Percentiles rank a stretch among this genome's conserved stretches.
Evolutionary conservation across 1,139 yeast genomes (phyloP).

Genomic region (Protomyces inundatus): DNA sequence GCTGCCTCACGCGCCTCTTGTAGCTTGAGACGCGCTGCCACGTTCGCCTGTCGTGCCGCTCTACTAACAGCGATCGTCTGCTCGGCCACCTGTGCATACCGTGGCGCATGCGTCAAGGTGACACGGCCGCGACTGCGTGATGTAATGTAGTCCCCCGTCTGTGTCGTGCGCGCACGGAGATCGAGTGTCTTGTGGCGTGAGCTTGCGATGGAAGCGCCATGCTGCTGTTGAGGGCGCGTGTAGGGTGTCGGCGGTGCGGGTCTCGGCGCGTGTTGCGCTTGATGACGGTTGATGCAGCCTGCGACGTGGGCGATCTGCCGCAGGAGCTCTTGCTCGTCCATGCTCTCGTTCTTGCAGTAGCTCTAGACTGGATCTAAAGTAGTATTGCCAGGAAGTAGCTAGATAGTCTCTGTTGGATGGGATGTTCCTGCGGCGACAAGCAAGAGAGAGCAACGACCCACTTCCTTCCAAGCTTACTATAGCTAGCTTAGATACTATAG

Average conservation of each 20-base stretch:
- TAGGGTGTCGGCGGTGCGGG: neutral
- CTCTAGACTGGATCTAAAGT: no score
- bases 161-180: neutral
- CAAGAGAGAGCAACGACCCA: no score
- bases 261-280: neutral
- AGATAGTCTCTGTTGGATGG: no score
- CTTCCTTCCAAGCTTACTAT: no score
- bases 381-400: no score
- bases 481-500: neutral
- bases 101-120: constrained; percentile 9
- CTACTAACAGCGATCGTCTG: constrained; percentile 3
- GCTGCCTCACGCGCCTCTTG: constrained; percentile 27
- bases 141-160: neutral
- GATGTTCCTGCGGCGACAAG: no score
- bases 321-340: constrained; percentile 1
- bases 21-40: constrained; percentile 1
- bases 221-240: neutral
- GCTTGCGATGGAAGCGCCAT: neutral
- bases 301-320: constrained; percentile 18
- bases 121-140: constrained; percentile 15
- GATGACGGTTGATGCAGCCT: constrained; percentile 21
- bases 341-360: neutral
- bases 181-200: constrained; percentile 15
- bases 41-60: constrained; percentile 14
- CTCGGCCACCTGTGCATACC: constrained; percentile 6